Percentiles rank a stretch among this genome's conserved stretches.
phyloP scores from a whole-genome alignment of 2,329 filamentous ascomycete species.

The Fusarium nygamai region DNA sequence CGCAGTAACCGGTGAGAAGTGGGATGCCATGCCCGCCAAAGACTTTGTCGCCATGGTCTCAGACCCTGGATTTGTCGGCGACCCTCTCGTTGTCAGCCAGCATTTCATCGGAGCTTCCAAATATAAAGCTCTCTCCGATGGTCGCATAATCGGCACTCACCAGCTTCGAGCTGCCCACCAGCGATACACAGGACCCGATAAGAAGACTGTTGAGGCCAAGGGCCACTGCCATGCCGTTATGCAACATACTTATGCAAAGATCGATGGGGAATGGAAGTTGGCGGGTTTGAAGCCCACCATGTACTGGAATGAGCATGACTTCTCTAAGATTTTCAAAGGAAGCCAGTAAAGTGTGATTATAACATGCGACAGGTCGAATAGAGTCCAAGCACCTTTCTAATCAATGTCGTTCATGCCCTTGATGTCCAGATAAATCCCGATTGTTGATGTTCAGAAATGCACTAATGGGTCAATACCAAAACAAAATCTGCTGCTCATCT shows the following conservation, averaged over 20 bases:
- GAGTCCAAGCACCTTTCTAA: neutral
- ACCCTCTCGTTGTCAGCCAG: neutral
- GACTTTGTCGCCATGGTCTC: constrained; percentile 10
- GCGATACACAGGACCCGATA: neutral
- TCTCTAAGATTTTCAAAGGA: constrained; percentile 4
- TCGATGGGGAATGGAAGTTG: constrained; percentile 6
- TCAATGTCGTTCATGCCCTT: neutral
- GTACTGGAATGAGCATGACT: constrained; percentile 2
- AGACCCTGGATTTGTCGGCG: neutral
- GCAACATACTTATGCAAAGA: neutral
- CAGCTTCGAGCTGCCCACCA: constrained; percentile 12
- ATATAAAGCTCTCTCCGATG: neutral
- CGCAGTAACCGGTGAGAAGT: neutral
- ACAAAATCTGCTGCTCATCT: neutral
- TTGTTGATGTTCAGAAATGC: neutral
- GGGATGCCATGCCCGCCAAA: neutral
- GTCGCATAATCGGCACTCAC: neutral
- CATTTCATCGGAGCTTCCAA: constrained; percentile 11
- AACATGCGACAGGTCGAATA: neutral
- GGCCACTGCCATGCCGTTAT: neutral
- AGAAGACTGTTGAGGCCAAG: neutral
- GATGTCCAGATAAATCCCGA: neutral
- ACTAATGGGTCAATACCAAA: neutral
- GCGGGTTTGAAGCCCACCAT: neutral
- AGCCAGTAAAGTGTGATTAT: neutral